These are phyloP conservation scores for Gryganskiella cystojenkinii DNA, from an alignment of 192 early-diverging fungal genomes.

Conservation along the genomic window DNA sequence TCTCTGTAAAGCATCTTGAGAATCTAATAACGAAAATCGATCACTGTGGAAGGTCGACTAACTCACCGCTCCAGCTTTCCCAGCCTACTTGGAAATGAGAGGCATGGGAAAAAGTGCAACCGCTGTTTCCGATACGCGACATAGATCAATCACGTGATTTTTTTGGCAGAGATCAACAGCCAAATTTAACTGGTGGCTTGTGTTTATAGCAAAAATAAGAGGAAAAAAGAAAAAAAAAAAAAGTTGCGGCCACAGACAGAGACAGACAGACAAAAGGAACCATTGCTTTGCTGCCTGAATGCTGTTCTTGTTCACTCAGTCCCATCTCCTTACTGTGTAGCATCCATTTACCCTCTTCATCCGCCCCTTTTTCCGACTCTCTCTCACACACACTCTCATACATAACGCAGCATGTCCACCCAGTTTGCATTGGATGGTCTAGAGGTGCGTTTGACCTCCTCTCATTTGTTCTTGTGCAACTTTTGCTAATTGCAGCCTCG, in stretches of 20 bases:
- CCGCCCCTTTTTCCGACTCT: slow-evolving; percentile 2
- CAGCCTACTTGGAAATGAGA: too few relatives aligned
- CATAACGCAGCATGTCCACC: slow-evolving; percentile 39
- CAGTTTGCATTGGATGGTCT: slow-evolving; percentile 44
- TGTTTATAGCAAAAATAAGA: slow-evolving; percentile 10
- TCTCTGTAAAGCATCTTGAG: too few relatives aligned
- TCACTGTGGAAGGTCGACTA: too few relatives aligned
- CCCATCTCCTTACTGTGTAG: slow-evolving; percentile 3
- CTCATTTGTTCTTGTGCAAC: neutral
- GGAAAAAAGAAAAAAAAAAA: slow-evolving; percentile 10
- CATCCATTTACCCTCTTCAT: neutral
- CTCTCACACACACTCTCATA: slow-evolving; percentile 3
- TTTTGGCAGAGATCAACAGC: too few relatives aligned
- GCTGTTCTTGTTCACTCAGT: too few relatives aligned
- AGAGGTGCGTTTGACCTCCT: slow-evolving; percentile 32
- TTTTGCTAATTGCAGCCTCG: neutral
- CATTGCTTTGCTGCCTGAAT: neutral
- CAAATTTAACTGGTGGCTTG: neutral
- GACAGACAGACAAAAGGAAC: neutral
- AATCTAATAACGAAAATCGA: too few relatives aligned
- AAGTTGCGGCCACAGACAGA: neutral
- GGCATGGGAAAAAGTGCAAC: too few relatives aligned
- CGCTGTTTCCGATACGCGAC: too few relatives aligned
- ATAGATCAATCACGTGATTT: neutral
- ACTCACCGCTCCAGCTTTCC: too few relatives aligned